A percentile compares a stretch with the other conserved stretches of the same genome.
phyloP scores from a whole-genome alignment of 805 yeast genomes.

The Dipodascopsis tothii region DNA sequence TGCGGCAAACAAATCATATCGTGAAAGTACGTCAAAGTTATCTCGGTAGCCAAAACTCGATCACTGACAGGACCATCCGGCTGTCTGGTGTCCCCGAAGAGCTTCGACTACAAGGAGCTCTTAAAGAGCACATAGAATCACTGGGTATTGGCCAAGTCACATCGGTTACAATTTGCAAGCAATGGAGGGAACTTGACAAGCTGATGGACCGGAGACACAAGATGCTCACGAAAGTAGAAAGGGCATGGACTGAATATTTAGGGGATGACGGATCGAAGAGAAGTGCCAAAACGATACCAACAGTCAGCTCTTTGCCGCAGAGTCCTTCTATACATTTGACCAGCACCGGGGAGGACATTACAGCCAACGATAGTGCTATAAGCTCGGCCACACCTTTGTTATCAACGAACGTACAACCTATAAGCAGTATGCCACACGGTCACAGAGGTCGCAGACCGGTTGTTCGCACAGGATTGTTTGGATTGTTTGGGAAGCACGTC shows the following conservation, averaged over 20 bases:
- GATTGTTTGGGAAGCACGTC: slow-evolving; percentile 57
- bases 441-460: slow-evolving; percentile 45
- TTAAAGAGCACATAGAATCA: slow-evolving; percentile 67
- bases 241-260: slow-evolving; percentile 63
- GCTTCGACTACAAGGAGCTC: slow-evolving; percentile 59
- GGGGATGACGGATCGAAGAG: slow-evolving; percentile 31
- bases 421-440: slow-evolving; percentile 7
- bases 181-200: slow-evolving; percentile 70
- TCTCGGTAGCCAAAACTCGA: slow-evolving; percentile 74
- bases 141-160: slow-evolving; percentile 75
- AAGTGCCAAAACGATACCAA: slow-evolving; percentile 14
- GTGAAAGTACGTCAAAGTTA: slow-evolving; percentile 69
- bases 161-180: slow-evolving; percentile 70
- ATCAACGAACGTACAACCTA: background rate
- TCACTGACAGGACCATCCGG: slow-evolving; percentile 83
- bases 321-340: slow-evolving; percentile 17
- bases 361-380: too few relatives aligned
- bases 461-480: slow-evolving; percentile 52
- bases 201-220: slow-evolving; percentile 53
- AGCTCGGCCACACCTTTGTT: background rate
- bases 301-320: slow-evolving; percentile 15
- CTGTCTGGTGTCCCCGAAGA: slow-evolving; percentile 83
- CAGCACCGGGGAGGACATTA: background rate
- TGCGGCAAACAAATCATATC: slow-evolving; percentile 64
- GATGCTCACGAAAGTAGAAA: slow-evolving; percentile 54